These are phyloP conservation scores for Neoboletus magnificus DNA, from an alignment of 768 basidiomycete genomes.

Conservation along the genomic window DNA sequence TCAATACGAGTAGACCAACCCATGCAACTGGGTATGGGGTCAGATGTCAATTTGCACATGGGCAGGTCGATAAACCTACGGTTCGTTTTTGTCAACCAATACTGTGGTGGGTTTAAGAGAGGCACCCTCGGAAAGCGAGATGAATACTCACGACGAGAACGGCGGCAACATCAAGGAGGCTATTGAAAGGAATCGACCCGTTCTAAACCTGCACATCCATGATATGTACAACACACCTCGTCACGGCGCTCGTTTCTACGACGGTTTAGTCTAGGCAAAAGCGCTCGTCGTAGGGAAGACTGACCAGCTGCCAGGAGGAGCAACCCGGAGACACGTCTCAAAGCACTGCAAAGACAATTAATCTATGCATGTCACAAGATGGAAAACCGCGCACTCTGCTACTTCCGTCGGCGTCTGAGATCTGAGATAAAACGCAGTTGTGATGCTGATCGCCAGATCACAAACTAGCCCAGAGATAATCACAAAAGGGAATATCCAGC, in stretches of 20 bases:
- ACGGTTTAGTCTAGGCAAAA: background rate
- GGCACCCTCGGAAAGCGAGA: background rate
- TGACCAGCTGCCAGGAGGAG: constrained; percentile 8
- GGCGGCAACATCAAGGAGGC: constrained; percentile 6
- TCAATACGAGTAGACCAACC: constrained; percentile 12
- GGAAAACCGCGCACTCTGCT: constrained; percentile 4
- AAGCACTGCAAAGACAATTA: constrained; percentile 1
- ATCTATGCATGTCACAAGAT: background rate
- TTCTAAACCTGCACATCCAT: background rate
- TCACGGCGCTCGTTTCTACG: constrained; percentile 14
- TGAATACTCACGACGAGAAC: constrained; percentile 11
- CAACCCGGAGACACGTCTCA: constrained; percentile 1
- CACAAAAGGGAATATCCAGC: constrained; percentile 20
- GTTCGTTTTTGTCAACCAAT: constrained; percentile 14
- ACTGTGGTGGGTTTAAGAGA: constrained; percentile 1
- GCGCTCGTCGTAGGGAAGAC: background rate
- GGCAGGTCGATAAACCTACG: background rate
- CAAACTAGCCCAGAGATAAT: constrained; percentile 16
- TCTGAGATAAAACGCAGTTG: constrained; percentile 8
- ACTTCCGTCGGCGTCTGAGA: background rate
- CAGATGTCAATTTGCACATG: background rate
- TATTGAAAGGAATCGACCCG: background rate
- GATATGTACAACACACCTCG: constrained; percentile 7
- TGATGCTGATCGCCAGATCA: constrained; percentile 14
- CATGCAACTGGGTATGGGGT: constrained; percentile 6